A percentile compares a stretch with the other conserved stretches of the same genome.
These are phyloP conservation scores for Coprinellus micaceus DNA, from an alignment of 768 basidiomycete species.

Conservation along the genomic window DNA sequence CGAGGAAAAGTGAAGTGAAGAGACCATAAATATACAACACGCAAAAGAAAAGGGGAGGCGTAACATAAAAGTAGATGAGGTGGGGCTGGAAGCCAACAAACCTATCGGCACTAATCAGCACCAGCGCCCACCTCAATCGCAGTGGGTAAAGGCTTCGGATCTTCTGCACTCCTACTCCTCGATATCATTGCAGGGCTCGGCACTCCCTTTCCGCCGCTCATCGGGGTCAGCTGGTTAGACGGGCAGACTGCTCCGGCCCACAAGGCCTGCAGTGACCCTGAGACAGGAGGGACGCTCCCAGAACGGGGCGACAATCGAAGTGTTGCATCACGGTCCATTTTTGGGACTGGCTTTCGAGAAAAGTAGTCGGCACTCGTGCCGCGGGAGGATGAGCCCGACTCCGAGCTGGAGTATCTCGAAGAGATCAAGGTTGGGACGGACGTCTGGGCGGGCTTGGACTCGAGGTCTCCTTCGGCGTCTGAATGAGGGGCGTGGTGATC, in stretches of 20 bases:
- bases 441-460: neutral
- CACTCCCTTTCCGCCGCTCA: neutral
- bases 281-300: slow-evolving; percentile 5
- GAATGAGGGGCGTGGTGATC: slow-evolving; percentile 3
- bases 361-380: neutral
- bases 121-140: too few species aligned
- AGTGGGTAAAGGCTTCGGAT: neutral
- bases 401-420: neutral
- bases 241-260: neutral
- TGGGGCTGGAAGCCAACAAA: slow-evolving; percentile 1
- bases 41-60: neutral
- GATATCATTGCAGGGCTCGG: slow-evolving; percentile 11
- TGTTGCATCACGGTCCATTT: neutral
- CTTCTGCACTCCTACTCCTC: slow-evolving; percentile 21
- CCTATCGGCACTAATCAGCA: neutral
- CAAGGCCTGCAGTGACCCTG: neutral
- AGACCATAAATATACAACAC: neutral
- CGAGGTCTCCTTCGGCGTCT: slow-evolving; percentile 2
- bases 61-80: neutral
- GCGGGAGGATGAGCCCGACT: neutral
- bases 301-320: neutral
- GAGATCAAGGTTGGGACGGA: neutral
- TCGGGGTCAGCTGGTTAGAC: neutral
- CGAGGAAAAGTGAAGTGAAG: neutral
- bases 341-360: too few species aligned